Percentiles rank a stretch among this genome's conserved stretches.
Conservation (phyloP, 805 yeast genomes). For the Candida koratica region DNA sequence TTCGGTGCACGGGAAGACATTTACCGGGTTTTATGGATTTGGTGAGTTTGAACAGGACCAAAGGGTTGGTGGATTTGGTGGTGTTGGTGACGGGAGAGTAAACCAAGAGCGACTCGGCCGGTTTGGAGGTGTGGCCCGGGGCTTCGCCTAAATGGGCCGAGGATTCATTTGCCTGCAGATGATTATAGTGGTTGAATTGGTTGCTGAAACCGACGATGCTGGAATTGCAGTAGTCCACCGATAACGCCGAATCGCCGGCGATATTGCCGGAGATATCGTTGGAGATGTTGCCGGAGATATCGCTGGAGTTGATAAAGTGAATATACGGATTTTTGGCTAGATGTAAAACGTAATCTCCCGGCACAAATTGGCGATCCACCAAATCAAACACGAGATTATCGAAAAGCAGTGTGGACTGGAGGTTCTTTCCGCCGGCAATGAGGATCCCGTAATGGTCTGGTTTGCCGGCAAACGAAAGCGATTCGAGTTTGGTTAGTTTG, state of each 20-base stretch:
- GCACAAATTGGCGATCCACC: constrained; percentile 33
- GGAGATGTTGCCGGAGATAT: too few species aligned
- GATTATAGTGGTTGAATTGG: constrained; percentile 19
- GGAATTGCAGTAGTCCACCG: constrained; percentile 31
- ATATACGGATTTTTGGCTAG: constrained; percentile 7
- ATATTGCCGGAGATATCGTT: constrained; percentile 14
- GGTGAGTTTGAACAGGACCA: constrained; percentile 33
- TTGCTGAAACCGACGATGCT: constrained; percentile 31
- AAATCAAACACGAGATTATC: constrained; percentile 44
- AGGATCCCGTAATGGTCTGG: constrained; percentile 46
- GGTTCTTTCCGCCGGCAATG: constrained; percentile 52
- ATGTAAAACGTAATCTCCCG: constrained; percentile 6
- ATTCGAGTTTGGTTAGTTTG: constrained; percentile 40
- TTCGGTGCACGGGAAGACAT: constrained; percentile 29
- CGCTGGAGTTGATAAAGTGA: too few species aligned
- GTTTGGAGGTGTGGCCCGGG: background rate
- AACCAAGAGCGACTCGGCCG: constrained; percentile 25
- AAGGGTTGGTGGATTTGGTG: constrained; percentile 23
- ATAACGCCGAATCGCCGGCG: constrained; percentile 19
- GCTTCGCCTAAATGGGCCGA: constrained; percentile 4
- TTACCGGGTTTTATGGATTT: constrained; percentile 30
- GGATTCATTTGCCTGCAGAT: background rate
- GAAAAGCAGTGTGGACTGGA: constrained; percentile 26
- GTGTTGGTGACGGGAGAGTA: constrained; percentile 28
- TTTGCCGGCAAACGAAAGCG: constrained; percentile 33